Conservation (phyloP, 1,284 basidiomycete genomes). For the Coniferiporia sulphurascens region DNA sequence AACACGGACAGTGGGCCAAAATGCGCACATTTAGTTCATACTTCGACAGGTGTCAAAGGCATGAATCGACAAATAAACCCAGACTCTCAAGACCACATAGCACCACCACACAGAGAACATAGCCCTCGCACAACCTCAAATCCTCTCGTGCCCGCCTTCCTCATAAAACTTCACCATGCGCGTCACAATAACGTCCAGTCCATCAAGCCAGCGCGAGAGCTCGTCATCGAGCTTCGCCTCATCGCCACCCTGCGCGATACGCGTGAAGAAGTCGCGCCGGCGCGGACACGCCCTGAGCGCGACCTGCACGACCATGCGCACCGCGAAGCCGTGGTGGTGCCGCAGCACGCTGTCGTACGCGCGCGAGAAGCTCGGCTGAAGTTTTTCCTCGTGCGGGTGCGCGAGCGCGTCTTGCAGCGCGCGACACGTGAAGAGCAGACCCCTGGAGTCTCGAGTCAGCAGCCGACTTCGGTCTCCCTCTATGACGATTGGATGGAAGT, state of each 20-base stretch:
- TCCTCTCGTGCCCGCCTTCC: conserved; percentile 49
- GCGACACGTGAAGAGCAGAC: conserved; percentile 77
- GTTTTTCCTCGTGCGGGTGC: conserved; percentile 60
- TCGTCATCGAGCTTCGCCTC: conserved; percentile 71
- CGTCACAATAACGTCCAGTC: conserved; percentile 67
- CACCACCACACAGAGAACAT: too few species aligned
- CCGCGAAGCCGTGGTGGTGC: conserved; percentile 62
- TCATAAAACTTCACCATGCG: conserved; percentile 67
- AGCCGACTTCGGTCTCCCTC: too few species aligned
- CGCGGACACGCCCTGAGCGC: conserved; percentile 93
- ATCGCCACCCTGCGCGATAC: conserved; percentile 80
- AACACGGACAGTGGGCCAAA: too few species aligned
- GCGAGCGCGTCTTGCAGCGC: conserved; percentile 76
- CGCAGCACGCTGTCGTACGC: conserved; percentile 83
- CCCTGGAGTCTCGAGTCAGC: conserved; percentile 38
- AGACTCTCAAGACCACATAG: too few species aligned
- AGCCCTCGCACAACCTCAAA: conserved; percentile 5
- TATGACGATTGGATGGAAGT: too few species aligned
- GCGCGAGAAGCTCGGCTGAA: conserved; percentile 80
- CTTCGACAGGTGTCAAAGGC: too few species aligned
- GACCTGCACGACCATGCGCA: conserved; percentile 47
- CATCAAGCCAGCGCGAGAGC: conserved; percentile 76
- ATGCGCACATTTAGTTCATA: too few species aligned
- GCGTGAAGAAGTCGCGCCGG: conserved; percentile 80
- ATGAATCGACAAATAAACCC: too few species aligned